Evolutionary conservation across 257 asterid species (phyloP).

Genomic region (Paraleonurus japonicus): DNA sequence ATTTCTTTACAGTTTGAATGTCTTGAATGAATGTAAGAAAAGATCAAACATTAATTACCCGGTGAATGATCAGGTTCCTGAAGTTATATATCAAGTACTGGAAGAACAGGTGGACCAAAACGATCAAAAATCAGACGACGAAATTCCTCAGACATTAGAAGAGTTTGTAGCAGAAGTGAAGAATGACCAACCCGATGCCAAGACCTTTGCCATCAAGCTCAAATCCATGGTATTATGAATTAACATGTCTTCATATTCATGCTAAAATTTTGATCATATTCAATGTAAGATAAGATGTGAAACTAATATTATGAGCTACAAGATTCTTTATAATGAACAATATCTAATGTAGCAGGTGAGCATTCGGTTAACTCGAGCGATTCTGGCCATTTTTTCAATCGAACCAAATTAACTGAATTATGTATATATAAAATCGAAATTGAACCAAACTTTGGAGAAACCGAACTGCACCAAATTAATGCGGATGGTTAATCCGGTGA

Average conservation of each 20-base stretch:
- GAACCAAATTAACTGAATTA: too few species aligned
- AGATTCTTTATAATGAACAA: background rate
- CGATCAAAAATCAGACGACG: constrained; percentile 33
- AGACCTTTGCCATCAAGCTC: constrained; percentile 74
- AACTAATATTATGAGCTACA: background rate
- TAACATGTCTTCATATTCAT: background rate
- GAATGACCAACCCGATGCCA: constrained; percentile 58
- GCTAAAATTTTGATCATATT: background rate
- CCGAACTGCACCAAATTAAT: too few species aligned
- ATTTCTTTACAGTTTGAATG: constrained; percentile 18
- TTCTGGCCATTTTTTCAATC: too few species aligned
- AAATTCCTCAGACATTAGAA: constrained; percentile 59
- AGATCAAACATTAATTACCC: background rate
- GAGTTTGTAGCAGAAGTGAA: constrained; percentile 64
- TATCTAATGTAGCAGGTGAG: background rate
- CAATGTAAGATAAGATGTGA: background rate
- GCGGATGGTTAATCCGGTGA: too few species aligned
- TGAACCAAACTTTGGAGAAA: too few species aligned
- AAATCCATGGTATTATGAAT: constrained; percentile 63
- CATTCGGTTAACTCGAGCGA: too few species aligned
- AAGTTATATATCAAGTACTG: constrained; percentile 79
- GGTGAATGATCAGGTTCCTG: constrained; percentile 67
- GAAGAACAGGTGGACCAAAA: constrained; percentile 52
- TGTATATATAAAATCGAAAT: too few species aligned
- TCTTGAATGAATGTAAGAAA: background rate